Conservation (phyloP, 345 rosid species). For the Moringa oleifera region DNA sequence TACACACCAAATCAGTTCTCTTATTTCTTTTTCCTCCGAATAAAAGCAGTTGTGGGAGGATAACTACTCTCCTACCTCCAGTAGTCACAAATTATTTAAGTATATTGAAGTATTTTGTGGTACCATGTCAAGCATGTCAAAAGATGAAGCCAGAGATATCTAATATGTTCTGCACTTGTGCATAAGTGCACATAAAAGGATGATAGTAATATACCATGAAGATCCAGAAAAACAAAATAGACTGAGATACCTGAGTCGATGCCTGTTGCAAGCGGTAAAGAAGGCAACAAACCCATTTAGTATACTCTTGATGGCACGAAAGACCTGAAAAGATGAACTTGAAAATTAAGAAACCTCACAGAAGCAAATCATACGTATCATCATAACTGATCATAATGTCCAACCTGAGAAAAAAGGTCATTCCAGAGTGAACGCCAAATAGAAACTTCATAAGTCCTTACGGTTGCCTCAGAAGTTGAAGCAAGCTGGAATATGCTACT, state of each 20-base stretch:
- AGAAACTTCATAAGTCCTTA: constrained; percentile 60
- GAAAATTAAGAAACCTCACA: constrained; percentile 13
- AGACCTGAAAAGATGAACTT: constrained; percentile 49
- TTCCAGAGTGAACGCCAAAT: constrained; percentile 93
- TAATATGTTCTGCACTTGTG: too few relatives aligned
- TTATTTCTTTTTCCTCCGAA: too few relatives aligned
- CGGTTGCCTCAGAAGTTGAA: constrained; percentile 59
- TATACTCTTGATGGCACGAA: constrained; percentile 87
- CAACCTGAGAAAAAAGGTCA: constrained; percentile 92
- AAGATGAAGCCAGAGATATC: too few relatives aligned
- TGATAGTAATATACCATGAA: too few relatives aligned
- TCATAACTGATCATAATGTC: background rate
- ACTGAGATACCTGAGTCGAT: constrained; percentile 76
- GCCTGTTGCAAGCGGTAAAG: constrained; percentile 92
- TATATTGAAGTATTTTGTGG: too few relatives aligned
- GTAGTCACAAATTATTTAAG: too few relatives aligned
- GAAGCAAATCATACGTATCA: background rate
- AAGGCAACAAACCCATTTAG: constrained; percentile 83
- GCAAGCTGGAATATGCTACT: constrained; percentile 51
- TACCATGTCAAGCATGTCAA: too few relatives aligned
- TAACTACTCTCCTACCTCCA: too few relatives aligned
- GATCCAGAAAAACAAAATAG: background rate
- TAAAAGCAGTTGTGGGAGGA: too few relatives aligned
- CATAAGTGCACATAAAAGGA: too few relatives aligned
- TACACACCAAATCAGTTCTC: too few relatives aligned